A percentile compares a stretch with the other conserved stretches of the same genome.
phyloP scores from a whole-genome alignment of 2,329 filamentous ascomycete genomes.

The Thermothelomyces thermophilus region DNA sequence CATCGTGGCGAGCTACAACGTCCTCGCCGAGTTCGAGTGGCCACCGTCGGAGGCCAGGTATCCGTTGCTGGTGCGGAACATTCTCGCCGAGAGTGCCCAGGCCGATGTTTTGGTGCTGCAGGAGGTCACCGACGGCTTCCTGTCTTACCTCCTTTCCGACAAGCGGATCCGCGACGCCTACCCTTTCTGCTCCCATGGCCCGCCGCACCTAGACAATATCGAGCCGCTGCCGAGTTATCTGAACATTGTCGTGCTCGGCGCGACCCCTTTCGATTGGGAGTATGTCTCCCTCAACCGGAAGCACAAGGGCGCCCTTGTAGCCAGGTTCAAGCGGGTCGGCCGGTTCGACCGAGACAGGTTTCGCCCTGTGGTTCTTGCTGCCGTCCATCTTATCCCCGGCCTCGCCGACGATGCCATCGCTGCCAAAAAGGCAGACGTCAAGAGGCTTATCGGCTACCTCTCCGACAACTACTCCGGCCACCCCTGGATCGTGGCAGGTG shows the following conservation, averaged over 20 bases:
- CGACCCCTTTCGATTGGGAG: conserved; percentile 48
- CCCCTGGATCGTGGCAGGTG: conserved; percentile 54
- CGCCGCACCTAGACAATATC: conserved; percentile 44
- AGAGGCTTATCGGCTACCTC: conserved; percentile 43
- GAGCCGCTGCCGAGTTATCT: conserved; percentile 53
- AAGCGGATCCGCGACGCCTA: conserved; percentile 42
- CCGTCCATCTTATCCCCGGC: conserved; percentile 56
- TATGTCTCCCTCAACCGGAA: conserved; percentile 46
- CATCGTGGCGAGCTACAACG: conserved; percentile 45
- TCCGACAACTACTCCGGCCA: conserved; percentile 34
- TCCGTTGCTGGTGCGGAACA: conserved; percentile 37
- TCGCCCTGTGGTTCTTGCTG: conserved; percentile 43
- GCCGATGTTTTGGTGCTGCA: conserved; percentile 50
- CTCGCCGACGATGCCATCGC: conserved; percentile 52
- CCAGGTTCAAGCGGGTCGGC: conserved; percentile 33
- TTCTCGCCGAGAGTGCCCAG: conserved; percentile 36
- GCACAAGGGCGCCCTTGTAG: conserved; percentile 53
- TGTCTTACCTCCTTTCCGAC: conserved; percentile 47
- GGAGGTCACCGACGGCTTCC: conserved; percentile 59
- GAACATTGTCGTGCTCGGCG: conserved; percentile 56
- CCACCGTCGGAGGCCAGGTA: conserved; percentile 39
- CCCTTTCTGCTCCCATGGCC: conserved; percentile 51
- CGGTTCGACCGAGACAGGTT: conserved; percentile 24
- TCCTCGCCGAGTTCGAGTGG: conserved; percentile 45
- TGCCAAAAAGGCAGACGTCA: conserved; percentile 51